Evolutionary conservation across 2,329 filamentous ascomycete species (phyloP).

Genomic region (Epichloe gansuensis): DNA sequence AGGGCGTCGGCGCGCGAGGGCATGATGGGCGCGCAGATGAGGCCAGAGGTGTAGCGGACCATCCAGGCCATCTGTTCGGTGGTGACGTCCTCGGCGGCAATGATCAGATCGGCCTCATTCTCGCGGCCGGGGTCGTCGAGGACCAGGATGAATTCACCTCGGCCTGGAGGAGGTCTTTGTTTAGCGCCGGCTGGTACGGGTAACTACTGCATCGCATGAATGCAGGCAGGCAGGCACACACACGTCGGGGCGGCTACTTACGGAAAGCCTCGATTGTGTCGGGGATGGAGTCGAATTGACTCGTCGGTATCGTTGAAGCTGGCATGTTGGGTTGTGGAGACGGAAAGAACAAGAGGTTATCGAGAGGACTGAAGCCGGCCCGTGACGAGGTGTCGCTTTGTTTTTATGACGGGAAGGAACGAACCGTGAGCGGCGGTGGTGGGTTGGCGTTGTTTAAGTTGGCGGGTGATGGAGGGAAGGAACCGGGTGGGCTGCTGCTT

Average conservation of each 20-base stretch:
- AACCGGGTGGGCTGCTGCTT: too few species aligned
- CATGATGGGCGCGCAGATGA: constrained; percentile 79
- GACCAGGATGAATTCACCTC: constrained; percentile 88
- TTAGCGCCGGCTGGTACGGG: constrained; percentile 1
- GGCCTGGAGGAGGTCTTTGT: constrained; percentile 31
- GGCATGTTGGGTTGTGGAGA: constrained; percentile 30
- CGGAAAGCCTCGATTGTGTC: constrained; percentile 53
- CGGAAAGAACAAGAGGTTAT: constrained; percentile 5
- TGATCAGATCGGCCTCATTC: constrained; percentile 97
- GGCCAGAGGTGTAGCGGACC: constrained; percentile 79
- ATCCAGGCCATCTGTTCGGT: constrained; percentile 91
- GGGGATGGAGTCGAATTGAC: constrained; percentile 52
- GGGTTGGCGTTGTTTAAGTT: too few species aligned
- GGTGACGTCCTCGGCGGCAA: constrained; percentile 75
- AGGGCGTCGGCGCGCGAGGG: constrained; percentile 57
- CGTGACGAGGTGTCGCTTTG: neutral
- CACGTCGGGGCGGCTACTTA: constrained; percentile 25
- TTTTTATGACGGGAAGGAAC: too few species aligned
- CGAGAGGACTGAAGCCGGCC: neutral
- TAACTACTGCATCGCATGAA: neutral
- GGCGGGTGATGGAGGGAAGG: too few species aligned
- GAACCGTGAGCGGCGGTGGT: too few species aligned
- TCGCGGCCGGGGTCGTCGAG: constrained; percentile 87
- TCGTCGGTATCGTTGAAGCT: constrained; percentile 34
- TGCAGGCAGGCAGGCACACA: neutral